A percentile compares a stretch with the other conserved stretches of the same genome.
phyloP scores from a whole-genome alignment of 305 asterid genomes.

The Rubia balearica region DNA sequence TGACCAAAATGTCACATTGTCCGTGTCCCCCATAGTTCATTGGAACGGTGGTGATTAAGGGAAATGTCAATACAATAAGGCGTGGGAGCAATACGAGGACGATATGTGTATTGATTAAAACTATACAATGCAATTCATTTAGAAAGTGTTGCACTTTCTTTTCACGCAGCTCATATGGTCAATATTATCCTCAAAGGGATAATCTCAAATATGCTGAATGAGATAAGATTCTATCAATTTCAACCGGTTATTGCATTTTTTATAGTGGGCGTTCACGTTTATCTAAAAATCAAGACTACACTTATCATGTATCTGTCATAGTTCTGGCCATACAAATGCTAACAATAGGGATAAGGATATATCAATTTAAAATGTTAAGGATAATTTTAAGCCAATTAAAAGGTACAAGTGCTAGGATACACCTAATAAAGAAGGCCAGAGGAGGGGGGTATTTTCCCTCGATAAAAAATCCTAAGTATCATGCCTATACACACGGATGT shows the following conservation, averaged over 20 bases:
- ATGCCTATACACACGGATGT: too few species aligned
- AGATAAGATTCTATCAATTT: constrained; percentile 52
- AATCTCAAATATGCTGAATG: constrained; percentile 63
- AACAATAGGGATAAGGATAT: too few species aligned
- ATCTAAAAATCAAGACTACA: constrained; percentile 28
- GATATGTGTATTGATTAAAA: constrained; percentile 24
- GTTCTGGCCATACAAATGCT: constrained; percentile 36
- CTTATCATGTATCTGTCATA: constrained; percentile 72
- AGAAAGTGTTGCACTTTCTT: constrained; percentile 76
- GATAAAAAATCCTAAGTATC: too few species aligned
- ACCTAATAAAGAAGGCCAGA: too few species aligned
- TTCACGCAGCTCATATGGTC: constrained; percentile 45
- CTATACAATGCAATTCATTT: constrained; percentile 64
- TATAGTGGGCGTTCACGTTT: too few species aligned
- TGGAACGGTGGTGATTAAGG: constrained; percentile 66
- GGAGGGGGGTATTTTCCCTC: too few species aligned
- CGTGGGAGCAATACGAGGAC: constrained; percentile 61
- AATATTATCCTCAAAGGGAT: constrained; percentile 43
- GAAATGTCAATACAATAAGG: constrained; percentile 64
- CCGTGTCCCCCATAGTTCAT: constrained; percentile 41
- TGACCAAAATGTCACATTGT: background rate
- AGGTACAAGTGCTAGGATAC: too few species aligned
- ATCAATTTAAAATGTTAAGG: too few species aligned
- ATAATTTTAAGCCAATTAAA: too few species aligned
- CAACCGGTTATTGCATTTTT: too few species aligned